Evolutionary conservation across 371 early-diverging fungal species (phyloP), one percentile per base, ranked within the genome.

Genomic region (Saksenaea vasiformis): DNA sequence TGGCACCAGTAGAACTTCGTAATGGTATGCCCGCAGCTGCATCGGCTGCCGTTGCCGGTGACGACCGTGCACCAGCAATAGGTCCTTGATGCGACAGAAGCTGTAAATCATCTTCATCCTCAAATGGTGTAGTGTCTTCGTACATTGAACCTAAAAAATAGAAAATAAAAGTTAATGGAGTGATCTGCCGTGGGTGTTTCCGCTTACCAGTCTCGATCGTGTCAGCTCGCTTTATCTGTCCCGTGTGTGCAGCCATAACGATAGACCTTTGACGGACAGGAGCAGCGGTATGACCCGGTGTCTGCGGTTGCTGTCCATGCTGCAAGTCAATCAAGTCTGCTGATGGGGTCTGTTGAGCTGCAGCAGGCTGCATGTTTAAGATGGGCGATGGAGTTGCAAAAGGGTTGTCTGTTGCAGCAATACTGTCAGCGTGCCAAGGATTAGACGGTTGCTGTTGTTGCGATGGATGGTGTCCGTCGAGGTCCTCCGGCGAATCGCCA

Each of bases 61-160:
- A 31, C 31, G 36, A 19, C 8, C 64, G 56, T n/a, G 56, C 60
- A 14, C 83, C 83, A 9, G 83, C 78, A 56, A 82, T 82, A 9
- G 71, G 64, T 15, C 74, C 76, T 56, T 72, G 70, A 47, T 82
- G 74, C 17, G 62, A 66, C 39, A 82, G 58, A 3, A 82, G 65
- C 43, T 78, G 76, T 56, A 78, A 58, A 63, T 82, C 75, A 58
- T 82, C 83, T 27, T 82, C 83, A 36, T 82, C 83, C 28, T 82
- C 83, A 51, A 63, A 44, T 35, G 67, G 26, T 0, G 65, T 65
- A 22, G 74, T 58, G 8, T 78, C 83, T 37, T 82, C 83, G 58
- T 82, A 82, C 24, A 79, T 68, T 17, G 80, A 82, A 10, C 44
- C 67, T 67, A 54, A 39, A 31, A 19, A 15, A 53, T 36, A 22